Evolutionary conservation across 1,139 yeast genomes (phyloP).

Genomic region (Arxiozyma bovina): DNA sequence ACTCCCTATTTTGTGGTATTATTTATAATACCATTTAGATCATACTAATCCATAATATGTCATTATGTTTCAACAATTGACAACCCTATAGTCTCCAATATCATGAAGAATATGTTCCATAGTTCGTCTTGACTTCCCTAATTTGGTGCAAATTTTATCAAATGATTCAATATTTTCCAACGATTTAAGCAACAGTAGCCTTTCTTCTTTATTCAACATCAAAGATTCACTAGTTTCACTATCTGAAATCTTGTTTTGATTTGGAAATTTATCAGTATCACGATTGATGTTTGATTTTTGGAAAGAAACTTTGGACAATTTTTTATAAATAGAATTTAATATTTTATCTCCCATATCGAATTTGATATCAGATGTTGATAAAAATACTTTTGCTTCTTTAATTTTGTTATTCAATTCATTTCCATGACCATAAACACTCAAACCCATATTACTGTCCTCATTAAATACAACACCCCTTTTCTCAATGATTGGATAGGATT

Average conservation of each 20-base stretch:
- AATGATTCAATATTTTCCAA: slow-evolving; percentile 53
- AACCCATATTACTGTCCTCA: slow-evolving; percentile 8
- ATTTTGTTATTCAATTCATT: slow-evolving; percentile 10
- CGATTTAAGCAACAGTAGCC: slow-evolving; percentile 38
- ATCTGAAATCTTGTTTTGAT: not conserved
- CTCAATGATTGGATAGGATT: slow-evolving; percentile 58
- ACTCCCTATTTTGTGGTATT: slow-evolving; percentile 2
- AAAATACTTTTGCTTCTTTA: slow-evolving; percentile 2
- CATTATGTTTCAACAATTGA: slow-evolving; percentile 25
- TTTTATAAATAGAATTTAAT: slow-evolving; percentile 23
- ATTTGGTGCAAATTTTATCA: slow-evolving; percentile 66
- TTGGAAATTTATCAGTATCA: not conserved
- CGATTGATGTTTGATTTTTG: slow-evolving; percentile 9
- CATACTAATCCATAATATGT: too few relatives aligned
- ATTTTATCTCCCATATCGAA: slow-evolving; percentile 25
- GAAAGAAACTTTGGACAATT: slow-evolving; percentile 25
- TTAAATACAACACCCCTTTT: slow-evolving; percentile 2
- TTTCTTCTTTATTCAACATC: slow-evolving; percentile 29
- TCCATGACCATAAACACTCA: slow-evolving; percentile 25
- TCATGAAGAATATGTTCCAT: slow-evolving; percentile 43
- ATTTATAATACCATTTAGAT: not conserved
- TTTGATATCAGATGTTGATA: slow-evolving; percentile 28
- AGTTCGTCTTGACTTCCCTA: slow-evolving; percentile 48
- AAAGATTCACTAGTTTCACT: not conserved
- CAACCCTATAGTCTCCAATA: slow-evolving; percentile 32